A percentile compares a stretch with the other conserved stretches of the same genome.
Conservation (phyloP, 306 rosid genomes). For the Begonia fuchsioides region DNA sequence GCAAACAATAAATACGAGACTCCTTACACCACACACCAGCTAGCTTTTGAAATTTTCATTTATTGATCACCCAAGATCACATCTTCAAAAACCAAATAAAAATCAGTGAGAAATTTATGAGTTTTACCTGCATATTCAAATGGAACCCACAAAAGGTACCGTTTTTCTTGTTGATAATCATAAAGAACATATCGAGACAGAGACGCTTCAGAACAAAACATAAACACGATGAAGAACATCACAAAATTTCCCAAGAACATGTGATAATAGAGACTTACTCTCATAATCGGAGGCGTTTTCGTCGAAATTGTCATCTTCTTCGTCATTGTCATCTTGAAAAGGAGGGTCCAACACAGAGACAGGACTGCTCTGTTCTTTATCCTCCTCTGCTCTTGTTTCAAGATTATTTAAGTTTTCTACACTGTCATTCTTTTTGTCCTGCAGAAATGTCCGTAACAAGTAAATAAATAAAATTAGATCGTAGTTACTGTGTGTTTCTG, state of each 20-base stretch:
- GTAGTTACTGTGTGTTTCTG: no score
- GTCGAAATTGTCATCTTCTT: slow-evolving; percentile 8
- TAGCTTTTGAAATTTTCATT: no score
- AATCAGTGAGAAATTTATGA: no score
- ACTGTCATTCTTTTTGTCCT: slow-evolving; percentile 33
- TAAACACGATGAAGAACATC: slow-evolving; percentile 20
- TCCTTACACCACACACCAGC: no score
- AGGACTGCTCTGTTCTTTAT: slow-evolving; percentile 89
- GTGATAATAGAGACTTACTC: background rate
- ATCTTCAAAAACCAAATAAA: no score
- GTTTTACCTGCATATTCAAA: no score
- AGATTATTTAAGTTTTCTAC: slow-evolving; percentile 25
- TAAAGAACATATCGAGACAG: no score
- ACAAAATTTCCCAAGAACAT: no score
- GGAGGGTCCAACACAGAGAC: slow-evolving; percentile 91
- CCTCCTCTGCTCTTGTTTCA: slow-evolving; percentile 48
- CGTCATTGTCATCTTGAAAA: slow-evolving; percentile 56
- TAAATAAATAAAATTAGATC: no score
- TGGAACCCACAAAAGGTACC: slow-evolving; percentile 63
- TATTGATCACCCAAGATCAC: no score
- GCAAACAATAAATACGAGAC: no score
- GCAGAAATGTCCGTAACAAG: background rate
- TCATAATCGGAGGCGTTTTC: no score
- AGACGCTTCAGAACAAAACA: background rate
- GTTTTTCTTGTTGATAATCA: background rate